Evolutionary conservation across 1,284 basidiomycete species (phyloP).

Genomic region (Athelia psychrophila): DNA sequence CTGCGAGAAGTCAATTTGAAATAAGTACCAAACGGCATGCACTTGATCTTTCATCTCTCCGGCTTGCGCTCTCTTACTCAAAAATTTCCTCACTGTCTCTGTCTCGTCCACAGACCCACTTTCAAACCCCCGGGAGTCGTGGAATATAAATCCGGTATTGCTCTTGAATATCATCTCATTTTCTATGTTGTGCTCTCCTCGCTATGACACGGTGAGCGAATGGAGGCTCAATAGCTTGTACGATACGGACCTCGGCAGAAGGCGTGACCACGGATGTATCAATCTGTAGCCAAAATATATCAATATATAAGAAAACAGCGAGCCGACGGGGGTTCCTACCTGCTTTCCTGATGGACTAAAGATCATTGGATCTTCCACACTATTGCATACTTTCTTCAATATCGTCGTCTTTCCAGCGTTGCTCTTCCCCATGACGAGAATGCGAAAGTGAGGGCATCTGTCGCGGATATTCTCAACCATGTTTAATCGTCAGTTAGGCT

Average conservation of each 20-base stretch:
- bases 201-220: slow-evolving; percentile 8
- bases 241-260: background rate
- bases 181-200: slow-evolving; percentile 19
- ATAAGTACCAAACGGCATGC: slow-evolving; percentile 23
- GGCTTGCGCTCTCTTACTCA: slow-evolving; percentile 9
- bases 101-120: slow-evolving; percentile 16
- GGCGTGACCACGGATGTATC: background rate
- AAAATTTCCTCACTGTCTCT: slow-evolving; percentile 14
- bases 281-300: background rate
- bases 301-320: no score
- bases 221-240: background rate
- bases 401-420: slow-evolving; percentile 29
- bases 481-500: no score
- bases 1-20: no score
- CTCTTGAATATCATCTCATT: slow-evolving; percentile 16
- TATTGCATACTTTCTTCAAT: slow-evolving; percentile 23
- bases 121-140: slow-evolving; percentile 25
- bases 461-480: no score
- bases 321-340: background rate
- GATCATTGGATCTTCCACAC: slow-evolving; percentile 16
- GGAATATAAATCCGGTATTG: slow-evolving; percentile 21
- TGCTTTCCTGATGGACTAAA: slow-evolving; percentile 8
- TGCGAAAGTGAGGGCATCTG: slow-evolving; percentile 20
- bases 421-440: slow-evolving; percentile 24
- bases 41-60: slow-evolving; percentile 16